Evolutionary conservation across 164 flowering plant genomes (phyloP).

Genomic region (Taxillus chinensis): DNA sequence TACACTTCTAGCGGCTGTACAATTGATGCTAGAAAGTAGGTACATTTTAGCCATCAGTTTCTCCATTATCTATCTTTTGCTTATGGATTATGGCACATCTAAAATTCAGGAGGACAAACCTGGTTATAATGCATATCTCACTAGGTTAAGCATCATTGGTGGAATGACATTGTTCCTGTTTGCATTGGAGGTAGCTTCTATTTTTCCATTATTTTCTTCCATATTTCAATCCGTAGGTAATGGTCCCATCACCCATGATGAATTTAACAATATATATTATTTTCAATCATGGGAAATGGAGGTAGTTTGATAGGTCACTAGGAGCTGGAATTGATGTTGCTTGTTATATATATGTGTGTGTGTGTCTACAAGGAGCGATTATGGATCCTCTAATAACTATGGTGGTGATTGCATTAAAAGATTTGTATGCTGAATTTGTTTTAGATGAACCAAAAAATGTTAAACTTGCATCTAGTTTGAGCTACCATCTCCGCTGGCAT

Average conservation of each 20-base stretch:
- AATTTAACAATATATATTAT: background rate
- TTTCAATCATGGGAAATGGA: background rate
- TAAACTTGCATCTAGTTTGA: too few species aligned
- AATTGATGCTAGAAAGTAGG: constrained; percentile 62
- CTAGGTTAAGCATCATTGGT: constrained; percentile 92
- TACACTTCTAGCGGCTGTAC: constrained; percentile 63
- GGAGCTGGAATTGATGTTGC: too few species aligned
- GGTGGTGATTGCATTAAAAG: constrained; percentile 74
- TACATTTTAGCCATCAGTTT: constrained; percentile 53
- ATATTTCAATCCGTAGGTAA: background rate
- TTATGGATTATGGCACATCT: constrained; percentile 69
- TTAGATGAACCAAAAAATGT: constrained; percentile 37
- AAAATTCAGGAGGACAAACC: constrained; percentile 84
- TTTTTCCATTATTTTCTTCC: constrained; percentile 1
- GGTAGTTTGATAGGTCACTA: too few species aligned
- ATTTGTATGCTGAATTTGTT: constrained; percentile 81
- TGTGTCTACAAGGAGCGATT: constrained; percentile 67
- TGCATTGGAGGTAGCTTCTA: constrained; percentile 65
- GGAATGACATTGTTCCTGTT: constrained; percentile 96
- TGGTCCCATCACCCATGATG: background rate
- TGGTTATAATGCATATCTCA: constrained; percentile 71
- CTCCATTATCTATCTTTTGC: constrained; percentile 50
- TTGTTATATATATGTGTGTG: too few species aligned
- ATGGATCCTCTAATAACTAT: constrained; percentile 90
- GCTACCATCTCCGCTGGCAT: background rate